Conservation (phyloP, 2,329 filamentous ascomycete genomes). For the Gliomastix tumulicola region DNA sequence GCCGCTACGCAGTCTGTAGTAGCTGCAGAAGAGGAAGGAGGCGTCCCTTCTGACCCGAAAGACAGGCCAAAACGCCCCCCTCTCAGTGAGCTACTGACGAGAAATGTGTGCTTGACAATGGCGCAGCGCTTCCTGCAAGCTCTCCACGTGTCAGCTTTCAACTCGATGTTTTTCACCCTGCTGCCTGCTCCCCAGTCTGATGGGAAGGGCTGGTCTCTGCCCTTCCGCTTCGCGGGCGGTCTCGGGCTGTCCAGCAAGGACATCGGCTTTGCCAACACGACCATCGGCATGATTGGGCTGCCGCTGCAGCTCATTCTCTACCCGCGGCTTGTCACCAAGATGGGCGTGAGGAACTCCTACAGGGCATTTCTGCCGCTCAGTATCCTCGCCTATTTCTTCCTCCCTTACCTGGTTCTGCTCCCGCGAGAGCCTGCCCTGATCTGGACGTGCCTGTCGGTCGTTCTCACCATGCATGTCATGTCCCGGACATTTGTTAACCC, state of each 20-base stretch:
- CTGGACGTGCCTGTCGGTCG: constrained; percentile 9
- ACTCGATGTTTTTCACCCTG: constrained; percentile 13
- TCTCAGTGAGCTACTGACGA: background rate
- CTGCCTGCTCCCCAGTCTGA: constrained; percentile 8
- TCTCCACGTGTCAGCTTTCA: constrained; percentile 7
- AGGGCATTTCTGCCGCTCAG: constrained; percentile 12
- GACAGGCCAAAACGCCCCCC: no score
- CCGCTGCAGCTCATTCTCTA: constrained; percentile 14
- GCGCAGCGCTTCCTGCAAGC: background rate
- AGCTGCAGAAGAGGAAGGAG: background rate
- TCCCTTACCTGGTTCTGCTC: constrained; percentile 12
- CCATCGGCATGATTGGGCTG: constrained; percentile 12
- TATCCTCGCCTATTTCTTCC: constrained; percentile 10
- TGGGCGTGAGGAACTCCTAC: constrained; percentile 11
- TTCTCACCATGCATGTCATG: constrained; percentile 12
- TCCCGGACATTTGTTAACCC: constrained; percentile 13
- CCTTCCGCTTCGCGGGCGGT: constrained; percentile 12
- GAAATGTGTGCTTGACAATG: background rate
- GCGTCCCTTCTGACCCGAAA: no score
- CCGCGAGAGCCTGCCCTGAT: constrained; percentile 7
- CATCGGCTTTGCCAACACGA: constrained; percentile 14
- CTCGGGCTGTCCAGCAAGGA: constrained; percentile 13
- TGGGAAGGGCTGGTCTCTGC: constrained; percentile 3
- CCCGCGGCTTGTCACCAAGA: constrained; percentile 7
- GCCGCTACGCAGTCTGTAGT: background rate